Evolutionary conservation across 1,139 yeast species (phyloP).

Genomic region (Geotrichum cucujoidarum): DNA sequence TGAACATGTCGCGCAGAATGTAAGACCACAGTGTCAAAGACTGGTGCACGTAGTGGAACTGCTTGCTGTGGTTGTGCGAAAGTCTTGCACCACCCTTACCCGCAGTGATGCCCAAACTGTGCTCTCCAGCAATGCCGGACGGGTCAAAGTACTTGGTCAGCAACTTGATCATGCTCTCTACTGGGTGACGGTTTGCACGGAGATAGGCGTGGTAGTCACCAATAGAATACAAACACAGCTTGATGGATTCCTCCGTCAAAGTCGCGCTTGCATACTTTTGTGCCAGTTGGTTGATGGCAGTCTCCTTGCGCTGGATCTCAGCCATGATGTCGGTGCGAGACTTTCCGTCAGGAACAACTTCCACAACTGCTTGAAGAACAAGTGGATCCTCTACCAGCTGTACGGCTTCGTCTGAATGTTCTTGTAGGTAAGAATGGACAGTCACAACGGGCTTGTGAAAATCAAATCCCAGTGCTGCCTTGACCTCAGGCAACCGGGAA

Average conservation of each 20-base stretch:
- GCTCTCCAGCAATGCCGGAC: constrained; percentile 38
- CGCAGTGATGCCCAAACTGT: constrained; percentile 53
- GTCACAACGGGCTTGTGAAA: constrained; percentile 64
- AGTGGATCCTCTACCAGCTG: constrained; percentile 47
- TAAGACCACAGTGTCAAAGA: constrained; percentile 69
- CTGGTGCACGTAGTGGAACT: constrained; percentile 63
- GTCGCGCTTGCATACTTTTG: constrained; percentile 37
- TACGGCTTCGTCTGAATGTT: constrained; percentile 35
- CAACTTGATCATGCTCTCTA: constrained; percentile 51
- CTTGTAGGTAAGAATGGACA: constrained; percentile 46
- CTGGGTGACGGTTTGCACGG: constrained; percentile 60
- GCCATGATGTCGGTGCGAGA: constrained; percentile 48
- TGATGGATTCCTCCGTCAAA: constrained; percentile 47
- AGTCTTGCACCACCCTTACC: constrained; percentile 64
- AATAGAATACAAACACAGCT: constrained; percentile 63
- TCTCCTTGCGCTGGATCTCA: constrained; percentile 57
- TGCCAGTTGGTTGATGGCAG: constrained; percentile 55
- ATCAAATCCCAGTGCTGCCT: constrained; percentile 64
- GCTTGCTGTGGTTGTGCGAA: constrained; percentile 64
- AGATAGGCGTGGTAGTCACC: constrained; percentile 71
- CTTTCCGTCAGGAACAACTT: constrained; percentile 54
- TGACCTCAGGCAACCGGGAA: constrained; percentile 62
- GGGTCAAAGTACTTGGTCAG: constrained; percentile 46
- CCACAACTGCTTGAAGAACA: constrained; percentile 57
- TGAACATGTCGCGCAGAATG: constrained; percentile 68